Evolutionary conservation across 306 rosid genomes (phyloP).

Genomic region (Nissolia schottii): DNA sequence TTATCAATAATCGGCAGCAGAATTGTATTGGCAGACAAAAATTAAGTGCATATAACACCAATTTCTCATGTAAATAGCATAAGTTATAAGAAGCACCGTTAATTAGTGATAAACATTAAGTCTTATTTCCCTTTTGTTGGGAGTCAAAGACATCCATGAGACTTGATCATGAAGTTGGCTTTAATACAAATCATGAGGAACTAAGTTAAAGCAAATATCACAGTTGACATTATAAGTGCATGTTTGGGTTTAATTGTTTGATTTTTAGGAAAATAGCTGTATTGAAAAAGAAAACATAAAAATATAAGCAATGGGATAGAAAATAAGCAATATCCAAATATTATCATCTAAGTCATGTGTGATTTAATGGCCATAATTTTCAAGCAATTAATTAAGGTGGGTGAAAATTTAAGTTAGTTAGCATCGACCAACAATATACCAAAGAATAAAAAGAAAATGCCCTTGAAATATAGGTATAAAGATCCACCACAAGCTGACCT

Average conservation of each 20-base stretch:
- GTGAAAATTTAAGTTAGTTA: not conserved
- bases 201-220: not conserved
- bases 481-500: not conserved
- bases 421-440: not conserved
- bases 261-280: not conserved
- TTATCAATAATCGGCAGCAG: not conserved
- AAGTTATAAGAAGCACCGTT: not conserved
- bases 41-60: not conserved
- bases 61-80: not conserved
- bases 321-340: not conserved
- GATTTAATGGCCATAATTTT: not conserved
- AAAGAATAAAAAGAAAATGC: not conserved
- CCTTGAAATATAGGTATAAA: not conserved
- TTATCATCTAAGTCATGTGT: not conserved
- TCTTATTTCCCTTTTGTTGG: not conserved
- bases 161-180: not conserved
- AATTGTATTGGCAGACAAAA: not conserved
- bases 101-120: not conserved
- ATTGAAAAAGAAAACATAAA: not conserved
- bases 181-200: not conserved
- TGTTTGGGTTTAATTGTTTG: not conserved
- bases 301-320: not conserved
- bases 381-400: not conserved
- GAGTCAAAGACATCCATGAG: not conserved
- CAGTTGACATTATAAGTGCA: not conserved